A percentile compares a stretch with the other conserved stretches of the same genome.
phyloP scores from a whole-genome alignment of 2,329 filamentous ascomycete genomes.

The Fusarium sp. region DNA sequence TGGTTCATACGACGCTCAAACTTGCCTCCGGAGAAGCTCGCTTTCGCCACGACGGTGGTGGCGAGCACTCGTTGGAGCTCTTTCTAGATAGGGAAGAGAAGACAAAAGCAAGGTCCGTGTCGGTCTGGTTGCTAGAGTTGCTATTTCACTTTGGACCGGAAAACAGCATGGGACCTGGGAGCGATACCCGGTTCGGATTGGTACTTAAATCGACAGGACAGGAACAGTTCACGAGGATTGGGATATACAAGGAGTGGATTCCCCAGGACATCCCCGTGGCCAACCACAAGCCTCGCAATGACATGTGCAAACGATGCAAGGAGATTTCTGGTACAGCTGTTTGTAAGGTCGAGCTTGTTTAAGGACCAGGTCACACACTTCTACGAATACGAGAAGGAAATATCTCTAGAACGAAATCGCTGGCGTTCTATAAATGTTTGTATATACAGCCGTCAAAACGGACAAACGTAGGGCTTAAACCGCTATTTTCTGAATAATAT shows the following conservation, averaged over 20 bases:
- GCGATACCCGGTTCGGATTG: background rate
- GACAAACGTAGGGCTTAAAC: background rate
- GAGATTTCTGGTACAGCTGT: background rate
- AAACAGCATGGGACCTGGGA: background rate
- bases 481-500: background rate
- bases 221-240: background rate
- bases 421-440: background rate
- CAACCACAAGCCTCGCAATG: background rate
- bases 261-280: background rate
- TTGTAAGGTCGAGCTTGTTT: background rate
- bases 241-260: background rate
- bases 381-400: background rate
- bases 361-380: background rate
- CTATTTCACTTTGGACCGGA: rapidly evolving
- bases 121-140: background rate
- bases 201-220: background rate
- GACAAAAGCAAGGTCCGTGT: background rate
- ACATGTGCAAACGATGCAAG: background rate
- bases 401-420: background rate
- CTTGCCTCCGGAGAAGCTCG: background rate
- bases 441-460: background rate
- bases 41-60: background rate
- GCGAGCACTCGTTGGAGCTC: background rate
- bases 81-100: background rate
- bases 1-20: rapidly evolving